Evolutionary conservation across 2,329 filamentous ascomycete species (phyloP).

Genomic region (Fusarium sacchari): DNA sequence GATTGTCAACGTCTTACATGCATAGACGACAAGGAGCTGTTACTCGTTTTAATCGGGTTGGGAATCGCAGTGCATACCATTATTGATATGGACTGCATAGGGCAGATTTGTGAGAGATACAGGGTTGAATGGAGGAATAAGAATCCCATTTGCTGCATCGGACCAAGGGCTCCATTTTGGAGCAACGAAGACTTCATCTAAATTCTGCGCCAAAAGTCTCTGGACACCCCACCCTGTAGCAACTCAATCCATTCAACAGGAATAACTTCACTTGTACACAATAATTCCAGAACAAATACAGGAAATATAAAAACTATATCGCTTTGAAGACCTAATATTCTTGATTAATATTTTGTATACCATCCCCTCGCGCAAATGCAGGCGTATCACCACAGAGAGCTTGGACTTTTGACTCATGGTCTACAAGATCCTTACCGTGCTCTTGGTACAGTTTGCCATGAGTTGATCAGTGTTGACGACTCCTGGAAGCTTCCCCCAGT

Average conservation of each 20-base stretch:
- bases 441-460: not conserved
- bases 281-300: no score
- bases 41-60: no score
- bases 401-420: fast-evolving
- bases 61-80: not conserved
- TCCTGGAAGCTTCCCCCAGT: not conserved
- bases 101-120: no score
- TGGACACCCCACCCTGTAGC: no score
- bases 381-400: fast-evolving
- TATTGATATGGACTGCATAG: not conserved
- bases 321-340: no score
- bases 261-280: no score
- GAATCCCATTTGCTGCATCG: not conserved
- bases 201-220: no score
- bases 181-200: not conserved
- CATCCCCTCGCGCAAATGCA: no score
- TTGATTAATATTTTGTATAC: no score
- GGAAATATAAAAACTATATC: no score
- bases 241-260: no score
- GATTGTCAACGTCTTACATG: not conserved
- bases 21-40: not conserved
- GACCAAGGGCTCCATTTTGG: not conserved
- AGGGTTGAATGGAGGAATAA: not conserved
- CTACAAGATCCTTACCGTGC: not conserved
- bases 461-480: not conserved